Evolutionary conservation across 768 basidiomycete species (phyloP), one percentile per base, ranked within the genome.

Genomic region (Boletellus emodensis): DNA sequence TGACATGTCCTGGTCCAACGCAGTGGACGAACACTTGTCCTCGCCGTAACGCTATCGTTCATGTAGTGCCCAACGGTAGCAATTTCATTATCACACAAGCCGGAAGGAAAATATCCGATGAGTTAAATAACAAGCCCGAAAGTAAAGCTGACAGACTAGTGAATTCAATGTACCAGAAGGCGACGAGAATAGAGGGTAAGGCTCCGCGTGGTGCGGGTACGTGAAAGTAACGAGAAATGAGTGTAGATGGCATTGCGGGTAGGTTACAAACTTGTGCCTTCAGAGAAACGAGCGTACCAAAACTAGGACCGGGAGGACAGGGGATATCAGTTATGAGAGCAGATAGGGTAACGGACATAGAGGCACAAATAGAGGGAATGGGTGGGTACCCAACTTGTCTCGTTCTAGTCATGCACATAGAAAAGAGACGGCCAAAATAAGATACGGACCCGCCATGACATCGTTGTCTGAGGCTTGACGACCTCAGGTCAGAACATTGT

Each of bases 1-100:
- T 52, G 90, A 90, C 57, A 83, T 87, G 79, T 70, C 78, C 49
- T 71, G 63, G 40, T 42, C 20, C 20, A 41, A 24, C 22, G 36
- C 38, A 13, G 22, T 30, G 22, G 26, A 44, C 12, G 32, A 41
- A n/a, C 17, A 41, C 17, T 22, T 45, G n/a, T 17, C 36, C 48
- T 35, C 20, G 36, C n/a, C 13, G 4, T 17, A 39, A 22, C 44
- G 28, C 28, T 14, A n/a, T 17, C 42, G 32, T 46, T 30, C 38
- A 42, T 26, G 40, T 37, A 39, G 37, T 46, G 44, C 44, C 22
- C 37, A 51, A 58, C 55, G 59, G 61, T 54, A 69, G 61, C 61
- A 68, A 58, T 65, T 64, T 65, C 65, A 68, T 67, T 73, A 74
- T 74, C 72, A 68, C 72, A 73, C 73, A 72, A 52, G 66, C 62